A percentile compares a stretch with the other conserved stretches of the same genome.
These are phyloP conservation scores for Aspergillus aculeatus DNA, from an alignment of 2,329 filamentous ascomycete species.

Conservation along the genomic window DNA sequence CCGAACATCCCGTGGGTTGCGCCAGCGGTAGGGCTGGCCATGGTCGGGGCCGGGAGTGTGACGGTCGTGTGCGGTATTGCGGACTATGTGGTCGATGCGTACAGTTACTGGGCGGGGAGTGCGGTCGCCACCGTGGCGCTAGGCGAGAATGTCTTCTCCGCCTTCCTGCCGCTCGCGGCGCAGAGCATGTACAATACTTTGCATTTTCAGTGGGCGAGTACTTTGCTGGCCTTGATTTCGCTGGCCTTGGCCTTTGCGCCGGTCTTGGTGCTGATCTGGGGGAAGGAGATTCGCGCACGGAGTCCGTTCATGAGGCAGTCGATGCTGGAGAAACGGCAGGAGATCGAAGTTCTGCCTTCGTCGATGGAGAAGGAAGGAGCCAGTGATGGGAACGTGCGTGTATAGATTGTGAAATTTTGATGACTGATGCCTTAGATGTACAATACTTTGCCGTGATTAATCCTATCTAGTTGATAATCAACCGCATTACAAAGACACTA, in stretches of 20 bases:
- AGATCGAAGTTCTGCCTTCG: not conserved
- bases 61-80: conserved; percentile 48
- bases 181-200: conserved; percentile 38
- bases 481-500: too few species aligned
- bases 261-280: conserved; percentile 13
- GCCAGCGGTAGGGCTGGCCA: conserved; percentile 32
- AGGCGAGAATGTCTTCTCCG: conserved; percentile 45
- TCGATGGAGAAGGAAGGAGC: not conserved
- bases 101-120: conserved; percentile 51
- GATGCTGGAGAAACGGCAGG: conserved; percentile 7
- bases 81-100: conserved; percentile 52
- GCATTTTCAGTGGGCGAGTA: conserved; percentile 42
- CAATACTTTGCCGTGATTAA: not conserved
- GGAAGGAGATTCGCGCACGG: conserved; percentile 6
- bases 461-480: not conserved
- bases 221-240: conserved; percentile 41
- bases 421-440: not conserved
- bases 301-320: conserved; percentile 8
- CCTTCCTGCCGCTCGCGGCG: conserved; percentile 44
- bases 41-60: conserved; percentile 44
- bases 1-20: conserved; percentile 36
- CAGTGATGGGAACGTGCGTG: not conserved
- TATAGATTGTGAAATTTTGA: not conserved
- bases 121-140: conserved; percentile 48
- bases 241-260: conserved; percentile 36